Conservation (phyloP, 2,329 filamentous ascomycete species). For the Coleophoma eucalyptorum region DNA sequence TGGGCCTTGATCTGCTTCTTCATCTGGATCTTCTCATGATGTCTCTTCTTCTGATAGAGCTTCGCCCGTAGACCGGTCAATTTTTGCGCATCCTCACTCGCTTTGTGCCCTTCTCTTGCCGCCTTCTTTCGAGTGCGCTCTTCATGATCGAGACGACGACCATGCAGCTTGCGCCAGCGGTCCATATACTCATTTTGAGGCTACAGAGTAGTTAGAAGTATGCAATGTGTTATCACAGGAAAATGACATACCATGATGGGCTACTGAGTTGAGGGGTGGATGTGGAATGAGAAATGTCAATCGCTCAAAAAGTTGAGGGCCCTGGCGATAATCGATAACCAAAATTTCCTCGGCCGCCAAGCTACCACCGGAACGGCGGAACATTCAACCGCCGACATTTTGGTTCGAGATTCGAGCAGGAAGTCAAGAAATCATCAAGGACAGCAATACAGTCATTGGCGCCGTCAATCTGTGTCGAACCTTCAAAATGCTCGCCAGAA, state of each 20-base stretch:
- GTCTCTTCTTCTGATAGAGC: constrained; percentile 86
- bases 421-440: no score
- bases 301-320: no score
- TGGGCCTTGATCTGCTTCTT: constrained; percentile 90
- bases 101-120: constrained; percentile 86
- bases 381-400: no score
- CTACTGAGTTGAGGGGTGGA: not conserved
- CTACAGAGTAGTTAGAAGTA: not conserved
- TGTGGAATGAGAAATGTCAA: constrained; percentile 5
- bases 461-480: not conserved
- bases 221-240: not conserved
- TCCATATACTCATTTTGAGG: constrained; percentile 5
- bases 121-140: constrained; percentile 83
- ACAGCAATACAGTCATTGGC: no score
- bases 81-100: constrained; percentile 88
- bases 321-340: constrained; percentile 7
- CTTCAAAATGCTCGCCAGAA: constrained; percentile 34
- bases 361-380: not conserved
- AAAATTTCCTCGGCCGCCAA: constrained; percentile 3
- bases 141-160: constrained; percentile 46
- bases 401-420: not conserved
- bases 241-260: not conserved
- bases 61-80: constrained; percentile 89
- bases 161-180: constrained; percentile 32
- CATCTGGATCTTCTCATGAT: constrained; percentile 98